Evolutionary conservation across 2,329 filamentous ascomycete species (phyloP).

Genomic region (Fusarium sp.): DNA sequence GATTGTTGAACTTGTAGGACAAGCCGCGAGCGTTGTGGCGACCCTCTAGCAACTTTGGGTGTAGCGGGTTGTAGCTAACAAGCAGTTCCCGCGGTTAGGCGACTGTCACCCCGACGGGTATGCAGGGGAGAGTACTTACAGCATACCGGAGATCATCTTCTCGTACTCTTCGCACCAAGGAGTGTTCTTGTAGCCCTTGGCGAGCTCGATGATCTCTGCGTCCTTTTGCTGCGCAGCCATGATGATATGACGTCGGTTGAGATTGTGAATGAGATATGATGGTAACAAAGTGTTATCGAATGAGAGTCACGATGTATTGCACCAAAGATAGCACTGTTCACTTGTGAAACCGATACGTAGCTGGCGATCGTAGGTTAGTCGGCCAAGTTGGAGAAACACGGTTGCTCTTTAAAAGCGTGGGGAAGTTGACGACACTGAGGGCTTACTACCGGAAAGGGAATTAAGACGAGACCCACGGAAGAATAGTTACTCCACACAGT

Average conservation of each 20-base stretch:
- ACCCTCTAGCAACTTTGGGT: constrained; percentile 36
- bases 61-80: constrained; percentile 43
- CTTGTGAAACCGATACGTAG: neutral
- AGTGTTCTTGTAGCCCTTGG: constrained; percentile 34
- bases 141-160: constrained; percentile 50
- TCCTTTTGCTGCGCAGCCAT: constrained; percentile 45
- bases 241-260: neutral
- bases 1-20: constrained; percentile 45
- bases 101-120: accelerated
- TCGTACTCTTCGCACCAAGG: constrained; percentile 50
- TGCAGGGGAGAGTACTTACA: constrained; percentile 18
- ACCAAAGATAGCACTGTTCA: accelerated
- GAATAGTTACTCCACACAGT: constrained; percentile 6
- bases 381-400: neutral
- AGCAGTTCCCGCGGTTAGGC: neutral
- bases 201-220: constrained; percentile 42
- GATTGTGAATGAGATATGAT: accelerated
- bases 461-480: neutral
- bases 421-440: constrained; percentile 15
- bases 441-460: constrained; percentile 5
- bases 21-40: constrained; percentile 44
- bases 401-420: neutral
- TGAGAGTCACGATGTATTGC: accelerated
- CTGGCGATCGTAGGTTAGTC: neutral
- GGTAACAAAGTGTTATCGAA: too few species aligned